Evolutionary conservation across 148 eudicot species (phyloP).

Genomic region (Chenopodium quinoa): DNA sequence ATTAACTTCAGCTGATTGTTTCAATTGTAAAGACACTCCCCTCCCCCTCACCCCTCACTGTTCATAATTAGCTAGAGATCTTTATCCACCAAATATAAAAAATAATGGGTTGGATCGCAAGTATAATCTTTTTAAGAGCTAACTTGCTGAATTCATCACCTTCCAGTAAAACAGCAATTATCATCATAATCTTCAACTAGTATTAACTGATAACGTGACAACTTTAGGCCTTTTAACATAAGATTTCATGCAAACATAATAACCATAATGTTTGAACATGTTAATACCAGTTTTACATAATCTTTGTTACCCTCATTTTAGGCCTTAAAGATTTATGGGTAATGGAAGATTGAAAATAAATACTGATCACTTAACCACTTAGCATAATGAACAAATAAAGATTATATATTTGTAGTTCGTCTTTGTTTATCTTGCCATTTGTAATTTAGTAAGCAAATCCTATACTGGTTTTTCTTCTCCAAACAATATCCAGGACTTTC

Average conservation of each 20-base stretch:
- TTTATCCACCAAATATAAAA: neutral
- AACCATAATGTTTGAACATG: neutral
- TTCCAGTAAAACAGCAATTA: neutral
- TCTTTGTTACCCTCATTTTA: neutral
- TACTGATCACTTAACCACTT: neutral
- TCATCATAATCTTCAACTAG: neutral
- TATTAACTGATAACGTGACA: too few species aligned
- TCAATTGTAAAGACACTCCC: neutral
- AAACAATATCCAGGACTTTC: too few species aligned
- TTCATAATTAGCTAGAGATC: neutral
- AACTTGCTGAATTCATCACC: neutral
- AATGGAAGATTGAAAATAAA: neutral
- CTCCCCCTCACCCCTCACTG: too few species aligned
- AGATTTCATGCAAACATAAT: neutral
- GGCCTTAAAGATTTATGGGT: neutral
- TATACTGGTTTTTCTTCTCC: too few species aligned
- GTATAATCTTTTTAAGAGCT: neutral
- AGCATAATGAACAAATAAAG: neutral
- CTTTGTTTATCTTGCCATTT: too few species aligned
- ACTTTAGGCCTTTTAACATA: neutral
- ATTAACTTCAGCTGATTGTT: neutral
- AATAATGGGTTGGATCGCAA: too few species aligned
- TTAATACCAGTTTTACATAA: neutral
- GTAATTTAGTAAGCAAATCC: neutral
- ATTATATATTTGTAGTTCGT: too few species aligned